Evolutionary conservation across 345 rosid species (phyloP).

Genomic region (Aethionema arabicum): DNA sequence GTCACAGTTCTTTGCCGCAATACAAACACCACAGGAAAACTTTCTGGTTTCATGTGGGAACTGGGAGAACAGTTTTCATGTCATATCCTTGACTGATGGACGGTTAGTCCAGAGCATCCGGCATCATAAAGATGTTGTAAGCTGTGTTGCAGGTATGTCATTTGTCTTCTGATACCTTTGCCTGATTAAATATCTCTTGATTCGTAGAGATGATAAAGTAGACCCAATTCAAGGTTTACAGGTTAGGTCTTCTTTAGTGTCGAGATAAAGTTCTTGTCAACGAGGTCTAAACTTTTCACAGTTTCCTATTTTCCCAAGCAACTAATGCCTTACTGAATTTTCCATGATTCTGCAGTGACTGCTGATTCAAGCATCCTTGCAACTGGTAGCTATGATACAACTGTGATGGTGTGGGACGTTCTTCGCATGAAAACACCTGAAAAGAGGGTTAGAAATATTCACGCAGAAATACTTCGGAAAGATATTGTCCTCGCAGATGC

Average conservation of each 20-base stretch:
- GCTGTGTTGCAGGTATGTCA: constrained; percentile 92
- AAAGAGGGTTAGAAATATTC: constrained; percentile 57
- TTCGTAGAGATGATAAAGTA: constrained; percentile 22
- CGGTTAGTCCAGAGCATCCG: constrained; percentile 92
- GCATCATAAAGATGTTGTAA: constrained; percentile 93
- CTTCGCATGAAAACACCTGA: constrained; percentile 56
- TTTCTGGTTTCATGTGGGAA: constrained; percentile 90
- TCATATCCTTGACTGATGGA: constrained; percentile 84
- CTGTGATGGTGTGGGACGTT: constrained; percentile 96
- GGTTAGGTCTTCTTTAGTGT: not conserved
- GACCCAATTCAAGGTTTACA: constrained; percentile 7
- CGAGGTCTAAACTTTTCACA: constrained; percentile 6
- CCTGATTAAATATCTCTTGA: not conserved
- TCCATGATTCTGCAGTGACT: constrained; percentile 58
- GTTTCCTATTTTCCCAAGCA: constrained; percentile 1
- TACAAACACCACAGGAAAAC: constrained; percentile 74
- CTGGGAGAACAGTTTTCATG: constrained; percentile 98
- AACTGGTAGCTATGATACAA: constrained; percentile 95
- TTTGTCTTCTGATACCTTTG: constrained; percentile 16
- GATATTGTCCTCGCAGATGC: constrained; percentile 73
- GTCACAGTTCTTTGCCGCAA: constrained; percentile 73
- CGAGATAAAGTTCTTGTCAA: constrained; percentile 7
- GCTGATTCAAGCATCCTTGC: constrained; percentile 85
- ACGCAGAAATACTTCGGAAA: constrained; percentile 57
- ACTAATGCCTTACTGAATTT: constrained; percentile 1